Evolutionary conservation across 176 grass and related monocot genomes (phyloP), one percentile per base, ranked within the genome.

Genomic region (Thinopyrum elongatum): DNA sequence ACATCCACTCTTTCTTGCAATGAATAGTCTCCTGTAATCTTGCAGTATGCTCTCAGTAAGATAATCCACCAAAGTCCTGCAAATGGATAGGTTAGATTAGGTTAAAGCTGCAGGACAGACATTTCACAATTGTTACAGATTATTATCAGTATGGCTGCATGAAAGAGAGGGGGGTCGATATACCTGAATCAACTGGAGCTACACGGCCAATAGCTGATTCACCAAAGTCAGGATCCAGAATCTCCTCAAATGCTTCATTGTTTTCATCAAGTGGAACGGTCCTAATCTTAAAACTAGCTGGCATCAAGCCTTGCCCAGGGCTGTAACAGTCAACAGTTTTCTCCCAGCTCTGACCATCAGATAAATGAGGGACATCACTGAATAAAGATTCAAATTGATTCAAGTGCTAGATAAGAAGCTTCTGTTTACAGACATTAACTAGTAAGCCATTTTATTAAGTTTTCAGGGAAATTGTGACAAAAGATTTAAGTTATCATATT

Each of bases 251-350:
- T 85, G 86, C 90, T 85, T 88, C 93, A 35, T 92, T 92, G 25
- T 80, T 90, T 68, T 90, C 93, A 87, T 92, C 89, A 83, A 94
- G 80, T 76, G 93, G 81, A 55, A 95, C 27, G 9, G 86, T 87
- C 82, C 84, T 89, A 53, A 95, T 86, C 77, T 95, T 95, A 38
- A 95, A 95, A 78, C 93, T 95, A 82, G 93, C 93, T 30, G 93
- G 93, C 90, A 95, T 95, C 84, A 95, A 82, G 27, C 93, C 93
- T 92, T 95, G 93, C 28, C 93, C 93, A 77, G 90, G 93, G 67
- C 93, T 95, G 82, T 95, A 95, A 71, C 93, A 92, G 72, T 95
- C 93, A 67, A 95, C 93, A 67, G 93, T 95, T 67, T 95, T 95
- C 86, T 95, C 93, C 93, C 93, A 95, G 81, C 93, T 95, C 93